Evolutionary conservation across 2,329 filamentous ascomycete species (phyloP).

Genomic region (Didymellaceae sp.): DNA sequence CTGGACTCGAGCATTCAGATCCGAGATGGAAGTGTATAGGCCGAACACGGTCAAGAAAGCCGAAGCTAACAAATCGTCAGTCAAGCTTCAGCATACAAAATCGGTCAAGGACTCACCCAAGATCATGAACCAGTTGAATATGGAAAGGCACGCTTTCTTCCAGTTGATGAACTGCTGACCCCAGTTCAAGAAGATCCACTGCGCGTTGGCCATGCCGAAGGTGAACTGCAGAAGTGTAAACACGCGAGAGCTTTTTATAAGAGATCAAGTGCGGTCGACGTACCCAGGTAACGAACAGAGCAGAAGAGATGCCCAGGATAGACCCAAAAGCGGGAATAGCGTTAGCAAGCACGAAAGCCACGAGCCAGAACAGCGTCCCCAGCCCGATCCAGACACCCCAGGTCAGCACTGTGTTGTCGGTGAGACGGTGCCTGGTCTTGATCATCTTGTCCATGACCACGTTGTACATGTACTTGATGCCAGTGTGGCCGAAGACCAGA

Average conservation of each 20-base stretch:
- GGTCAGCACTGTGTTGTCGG: constrained; percentile 28
- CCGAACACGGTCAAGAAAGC: constrained; percentile 10
- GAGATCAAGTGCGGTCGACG: background rate
- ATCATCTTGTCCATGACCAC: constrained; percentile 57
- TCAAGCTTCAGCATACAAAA: too few relatives aligned
- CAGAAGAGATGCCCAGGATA: constrained; percentile 64
- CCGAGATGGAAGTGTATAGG: constrained; percentile 9
- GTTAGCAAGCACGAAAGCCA: constrained; percentile 71
- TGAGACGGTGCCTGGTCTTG: constrained; percentile 3
- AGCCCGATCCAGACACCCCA: constrained; percentile 45
- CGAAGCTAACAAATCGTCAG: background rate
- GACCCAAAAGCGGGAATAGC: constrained; percentile 71
- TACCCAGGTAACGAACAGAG: constrained; percentile 66
- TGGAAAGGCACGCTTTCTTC: constrained; percentile 25
- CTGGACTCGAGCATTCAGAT: constrained; percentile 4
- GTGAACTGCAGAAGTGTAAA: constrained; percentile 56
- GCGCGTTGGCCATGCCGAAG: constrained; percentile 35
- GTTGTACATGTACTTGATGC: constrained; percentile 67
- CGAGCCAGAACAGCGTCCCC: constrained; percentile 58
- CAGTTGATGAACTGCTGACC: constrained; percentile 43
- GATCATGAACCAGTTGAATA: constrained; percentile 22
- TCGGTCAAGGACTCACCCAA: background rate
- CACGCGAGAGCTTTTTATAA: too few relatives aligned
- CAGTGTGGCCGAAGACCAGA: constrained; percentile 72
- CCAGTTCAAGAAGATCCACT: constrained; percentile 43